Base-by-base conservation (phyloP, 192 early-diverging fungal species). In the Dissophora ornata region DNA sequence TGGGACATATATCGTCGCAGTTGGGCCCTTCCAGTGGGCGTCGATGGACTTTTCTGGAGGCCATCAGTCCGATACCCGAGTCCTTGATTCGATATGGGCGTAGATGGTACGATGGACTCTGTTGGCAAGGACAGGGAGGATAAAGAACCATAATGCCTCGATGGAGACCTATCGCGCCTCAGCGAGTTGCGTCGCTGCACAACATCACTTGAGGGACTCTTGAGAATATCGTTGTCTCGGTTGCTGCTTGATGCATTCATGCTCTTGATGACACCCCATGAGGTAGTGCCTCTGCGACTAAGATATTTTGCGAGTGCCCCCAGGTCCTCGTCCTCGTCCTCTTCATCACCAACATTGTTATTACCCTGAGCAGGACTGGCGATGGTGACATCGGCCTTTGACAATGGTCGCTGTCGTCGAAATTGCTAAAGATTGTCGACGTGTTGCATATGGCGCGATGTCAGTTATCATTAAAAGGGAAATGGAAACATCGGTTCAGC, bases 201-300 rank as follows among this genome's bases (percentile, higher is more conserved):
- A 7, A 25, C 18, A 22, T 19, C 22, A 10, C 21, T 44, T 6
- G 64, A 56, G 1, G 64, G 68, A 18, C 44, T 71, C 21, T 60
- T 61, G 13, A 52, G 42, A 16, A 22, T 38, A 2, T 62, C 46
- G 24, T 12, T 4, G 30, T 28, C n/a, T 21, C 33, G 6, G 13
- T 38, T 38, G 36, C 36, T 38, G 36, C 36, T 38, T 4, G 54
- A 4, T 0, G 25, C 25, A 22, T 48, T 67, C 21, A 30, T 26
- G 28, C 68, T 57, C 25, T 47, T 45, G 18, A 71, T 56, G 22
- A 49, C 68, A 4, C 68, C 68, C 68, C 68, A 71, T 15, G 68
- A 55, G 16, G 68, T 70, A 1, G 68, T 70, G 6, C 68, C 68
- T 21, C 30, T 52, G 7, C 58, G 40, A 38, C 16, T 12, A 21